Percentiles rank a stretch among this genome's conserved stretches.
These are phyloP conservation scores for Pseudogymnoascus sp. DNA, from an alignment of 2,329 filamentous ascomycete genomes.

Conservation along the genomic window DNA sequence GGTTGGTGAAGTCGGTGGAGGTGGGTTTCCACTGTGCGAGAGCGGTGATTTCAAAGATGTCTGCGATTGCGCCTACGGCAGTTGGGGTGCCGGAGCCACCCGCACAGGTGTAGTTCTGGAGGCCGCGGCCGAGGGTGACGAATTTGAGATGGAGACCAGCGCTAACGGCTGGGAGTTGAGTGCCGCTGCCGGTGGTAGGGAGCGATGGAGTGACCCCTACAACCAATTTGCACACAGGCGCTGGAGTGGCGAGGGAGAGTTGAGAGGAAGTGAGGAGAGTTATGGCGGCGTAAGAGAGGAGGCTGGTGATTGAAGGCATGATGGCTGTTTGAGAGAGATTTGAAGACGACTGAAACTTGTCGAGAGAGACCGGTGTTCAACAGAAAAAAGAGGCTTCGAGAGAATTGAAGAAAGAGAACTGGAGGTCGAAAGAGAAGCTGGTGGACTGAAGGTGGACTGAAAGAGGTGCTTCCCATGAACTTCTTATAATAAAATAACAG, in stretches of 20 bases:
- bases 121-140: constrained; percentile 25
- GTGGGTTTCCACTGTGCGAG: constrained; percentile 16
- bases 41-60: constrained; percentile 24
- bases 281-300: constrained; percentile 17
- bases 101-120: constrained; percentile 28
- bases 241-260: constrained; percentile 16
- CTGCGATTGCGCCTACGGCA: constrained; percentile 24
- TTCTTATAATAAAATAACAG: constrained; percentile 2
- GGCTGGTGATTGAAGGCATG: constrained; percentile 22
- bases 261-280: constrained; percentile 17
- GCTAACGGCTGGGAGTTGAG: constrained; percentile 17
- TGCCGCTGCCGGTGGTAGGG: constrained; percentile 20
- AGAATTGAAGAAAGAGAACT: background rate
- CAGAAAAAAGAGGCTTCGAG: background rate
- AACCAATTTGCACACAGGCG: background rate
- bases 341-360: background rate
- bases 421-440: background rate
- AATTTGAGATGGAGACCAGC: constrained; percentile 22
- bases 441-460: background rate
- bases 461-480: background rate
- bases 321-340: background rate
- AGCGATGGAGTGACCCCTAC: constrained; percentile 14
- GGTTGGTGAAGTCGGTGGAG: constrained; percentile 12
- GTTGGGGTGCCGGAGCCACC: constrained; percentile 14
- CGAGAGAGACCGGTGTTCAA: background rate